These are phyloP conservation scores for Myxozyma monticola DNA, from an alignment of 805 yeast genomes.

Conservation along the genomic window DNA sequence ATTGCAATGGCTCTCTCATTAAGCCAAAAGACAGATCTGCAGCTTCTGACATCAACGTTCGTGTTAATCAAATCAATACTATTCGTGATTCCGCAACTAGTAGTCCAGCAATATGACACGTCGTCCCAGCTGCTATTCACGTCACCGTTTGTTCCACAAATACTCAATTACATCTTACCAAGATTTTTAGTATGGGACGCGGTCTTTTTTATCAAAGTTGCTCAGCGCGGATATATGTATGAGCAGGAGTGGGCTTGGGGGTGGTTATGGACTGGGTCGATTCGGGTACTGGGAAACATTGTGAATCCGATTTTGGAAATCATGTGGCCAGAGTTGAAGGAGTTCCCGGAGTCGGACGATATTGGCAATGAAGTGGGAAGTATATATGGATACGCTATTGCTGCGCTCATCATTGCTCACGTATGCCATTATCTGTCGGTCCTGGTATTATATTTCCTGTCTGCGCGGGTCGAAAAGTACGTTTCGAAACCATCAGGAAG, in stretches of 20 bases:
- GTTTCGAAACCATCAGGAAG: conserved; percentile 22
- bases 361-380: conserved; percentile 25
- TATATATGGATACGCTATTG: conserved; percentile 46
- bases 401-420: conserved; percentile 55
- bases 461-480: conserved; percentile 38
- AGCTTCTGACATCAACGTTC: conserved; percentile 20
- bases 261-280: conserved; percentile 57
- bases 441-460: conserved; percentile 51
- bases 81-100: conserved; percentile 41
- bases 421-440: conserved; percentile 52
- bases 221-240: conserved; percentile 52
- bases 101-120: conserved; percentile 51
- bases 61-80: conserved; percentile 41
- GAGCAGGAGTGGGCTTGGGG: conserved; percentile 94
- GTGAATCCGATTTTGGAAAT: conserved; percentile 10
- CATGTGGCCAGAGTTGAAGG: conserved; percentile 10
- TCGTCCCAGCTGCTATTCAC: conserved; percentile 46
- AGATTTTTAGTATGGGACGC: conserved; percentile 78
- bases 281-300: conserved; percentile 7
- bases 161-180: conserved; percentile 27
- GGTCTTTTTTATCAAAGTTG: conserved; percentile 67
- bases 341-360: conserved; percentile 11
- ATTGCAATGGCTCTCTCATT: conserved; percentile 2
- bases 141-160: conserved; percentile 14
- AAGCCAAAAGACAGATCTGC: neutral